Evolutionary conservation across 176 grass and related monocot species (phyloP).

Genomic region (Rhynchospora tenuis): DNA sequence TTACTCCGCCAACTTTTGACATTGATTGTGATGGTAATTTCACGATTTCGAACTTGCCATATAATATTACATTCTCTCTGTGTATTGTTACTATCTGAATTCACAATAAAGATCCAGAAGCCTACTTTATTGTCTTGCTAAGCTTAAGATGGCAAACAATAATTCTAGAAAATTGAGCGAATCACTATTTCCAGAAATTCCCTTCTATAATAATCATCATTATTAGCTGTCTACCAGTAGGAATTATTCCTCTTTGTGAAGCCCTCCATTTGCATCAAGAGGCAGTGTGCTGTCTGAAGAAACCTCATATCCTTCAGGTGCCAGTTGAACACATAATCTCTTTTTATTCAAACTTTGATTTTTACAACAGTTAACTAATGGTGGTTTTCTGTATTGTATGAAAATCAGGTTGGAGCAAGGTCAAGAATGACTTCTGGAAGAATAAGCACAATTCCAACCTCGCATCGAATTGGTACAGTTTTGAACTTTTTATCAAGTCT

Average conservation of each 20-base stretch:
- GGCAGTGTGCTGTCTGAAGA: background rate
- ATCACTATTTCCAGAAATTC: background rate
- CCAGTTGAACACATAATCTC: background rate
- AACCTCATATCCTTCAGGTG: constrained; percentile 2
- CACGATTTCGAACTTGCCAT: background rate
- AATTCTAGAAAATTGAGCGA: background rate
- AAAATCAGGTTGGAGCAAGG: background rate
- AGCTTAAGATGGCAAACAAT: background rate
- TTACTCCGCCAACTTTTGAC: background rate
- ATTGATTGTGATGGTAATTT: background rate
- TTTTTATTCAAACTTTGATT: background rate
- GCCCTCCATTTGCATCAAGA: background rate
- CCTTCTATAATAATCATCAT: background rate
- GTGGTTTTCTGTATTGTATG: background rate
- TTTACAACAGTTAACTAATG: background rate
- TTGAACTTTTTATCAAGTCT: background rate
- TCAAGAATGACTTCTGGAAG: background rate
- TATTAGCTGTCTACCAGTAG: background rate
- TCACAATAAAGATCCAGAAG: background rate
- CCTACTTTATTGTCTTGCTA: background rate
- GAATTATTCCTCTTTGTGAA: constrained; percentile 3
- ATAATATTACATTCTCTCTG: background rate
- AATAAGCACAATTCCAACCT: background rate
- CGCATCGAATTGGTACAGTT: background rate
- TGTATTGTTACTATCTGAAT: background rate